phyloP scores from a whole-genome alignment of 768 basidiomycete genomes.

The Amanita rubescens region DNA sequence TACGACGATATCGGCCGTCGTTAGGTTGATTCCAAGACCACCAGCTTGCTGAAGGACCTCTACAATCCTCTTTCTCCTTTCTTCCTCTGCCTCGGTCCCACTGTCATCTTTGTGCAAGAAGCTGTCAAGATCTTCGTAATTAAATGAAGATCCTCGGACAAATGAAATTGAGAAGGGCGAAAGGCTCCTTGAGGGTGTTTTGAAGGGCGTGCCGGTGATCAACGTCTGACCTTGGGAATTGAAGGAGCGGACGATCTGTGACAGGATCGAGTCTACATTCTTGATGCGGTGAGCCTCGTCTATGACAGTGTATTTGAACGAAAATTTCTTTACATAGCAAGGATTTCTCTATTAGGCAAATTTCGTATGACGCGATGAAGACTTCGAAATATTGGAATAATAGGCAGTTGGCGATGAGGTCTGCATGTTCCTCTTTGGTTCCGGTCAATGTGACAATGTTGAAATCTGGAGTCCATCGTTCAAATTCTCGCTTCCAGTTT shows the following conservation, averaged over 20 bases:
- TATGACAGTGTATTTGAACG: conserved; percentile 96
- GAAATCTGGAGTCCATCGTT: no score
- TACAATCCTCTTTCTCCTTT: conserved; percentile 88
- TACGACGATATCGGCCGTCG: conserved; percentile 90
- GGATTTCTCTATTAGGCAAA: conserved; percentile 99
- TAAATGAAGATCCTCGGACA: conserved; percentile 97
- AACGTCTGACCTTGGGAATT: conserved; percentile 81
- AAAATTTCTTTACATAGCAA: conserved; percentile 93
- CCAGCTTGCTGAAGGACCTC: conserved; percentile 96
- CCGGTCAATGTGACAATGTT: no score
- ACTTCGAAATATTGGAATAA: conserved; percentile 89
- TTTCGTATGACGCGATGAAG: conserved; percentile 91
- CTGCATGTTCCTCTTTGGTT: no score
- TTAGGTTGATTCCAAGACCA: conserved; percentile 94
- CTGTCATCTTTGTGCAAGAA: no score
- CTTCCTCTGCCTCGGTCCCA: no score
- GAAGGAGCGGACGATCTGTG: conserved; percentile 89
- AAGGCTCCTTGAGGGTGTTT: conserved; percentile 95
- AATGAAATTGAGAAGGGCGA: no score
- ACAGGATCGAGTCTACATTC: no score
- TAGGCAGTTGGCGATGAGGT: conserved; percentile 70
- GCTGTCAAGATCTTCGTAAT: conserved; percentile 81
- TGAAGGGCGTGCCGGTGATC: conserved; percentile 97
- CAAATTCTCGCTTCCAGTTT: no score
- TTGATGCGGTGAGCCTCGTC: conserved; percentile 99